phyloP scores from a whole-genome alignment of 371 early-diverging fungal species.

The Mucor saturninus region DNA sequence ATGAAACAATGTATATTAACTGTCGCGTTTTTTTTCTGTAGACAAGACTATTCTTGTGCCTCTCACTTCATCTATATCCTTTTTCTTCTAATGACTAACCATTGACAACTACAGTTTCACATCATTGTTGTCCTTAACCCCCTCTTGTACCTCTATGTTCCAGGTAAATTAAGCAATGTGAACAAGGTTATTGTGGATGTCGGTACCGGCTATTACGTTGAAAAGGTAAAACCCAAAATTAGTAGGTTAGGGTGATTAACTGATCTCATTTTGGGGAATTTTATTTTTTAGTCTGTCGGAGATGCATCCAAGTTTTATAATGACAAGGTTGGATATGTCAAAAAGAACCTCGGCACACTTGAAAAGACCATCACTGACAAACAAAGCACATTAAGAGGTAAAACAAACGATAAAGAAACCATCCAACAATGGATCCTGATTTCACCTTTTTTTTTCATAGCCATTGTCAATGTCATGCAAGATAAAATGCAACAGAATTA shows the following conservation, averaged over 20 bases:
- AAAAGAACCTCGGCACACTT: slow-evolving; percentile 73
- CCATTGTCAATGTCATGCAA: slow-evolving; percentile 59
- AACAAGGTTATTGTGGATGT: slow-evolving; percentile 93
- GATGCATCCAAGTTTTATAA: slow-evolving; percentile 82
- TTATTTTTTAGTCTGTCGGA: slow-evolving; percentile 55
- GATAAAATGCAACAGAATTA: slow-evolving; percentile 54
- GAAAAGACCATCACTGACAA: slow-evolving; percentile 78
- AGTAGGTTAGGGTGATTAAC: neutral
- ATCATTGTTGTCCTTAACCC: slow-evolving; percentile 25
- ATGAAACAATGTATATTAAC: neutral
- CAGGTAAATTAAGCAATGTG: slow-evolving; percentile 81
- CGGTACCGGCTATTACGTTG: slow-evolving; percentile 95
- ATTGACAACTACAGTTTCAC: neutral
- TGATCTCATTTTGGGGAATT: neutral
- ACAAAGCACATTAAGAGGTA: slow-evolving; percentile 78
- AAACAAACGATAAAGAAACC: neutral
- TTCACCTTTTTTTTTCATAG: slow-evolving; percentile 17
- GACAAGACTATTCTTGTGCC: slow-evolving; percentile 82
- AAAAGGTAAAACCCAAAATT: slow-evolving; percentile 70
- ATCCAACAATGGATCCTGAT: neutral
- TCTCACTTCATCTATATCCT: slow-evolving; percentile 68
- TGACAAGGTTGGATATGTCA: slow-evolving; percentile 75
- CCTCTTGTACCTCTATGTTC: slow-evolving; percentile 81
- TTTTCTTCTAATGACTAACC: slow-evolving; percentile 22
- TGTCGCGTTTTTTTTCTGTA: slow-evolving; percentile 1